Evolutionary conservation across 2,329 filamentous ascomycete genomes (phyloP), one percentile per base, ranked within the genome.

Genomic region (Fusarium sp.): DNA sequence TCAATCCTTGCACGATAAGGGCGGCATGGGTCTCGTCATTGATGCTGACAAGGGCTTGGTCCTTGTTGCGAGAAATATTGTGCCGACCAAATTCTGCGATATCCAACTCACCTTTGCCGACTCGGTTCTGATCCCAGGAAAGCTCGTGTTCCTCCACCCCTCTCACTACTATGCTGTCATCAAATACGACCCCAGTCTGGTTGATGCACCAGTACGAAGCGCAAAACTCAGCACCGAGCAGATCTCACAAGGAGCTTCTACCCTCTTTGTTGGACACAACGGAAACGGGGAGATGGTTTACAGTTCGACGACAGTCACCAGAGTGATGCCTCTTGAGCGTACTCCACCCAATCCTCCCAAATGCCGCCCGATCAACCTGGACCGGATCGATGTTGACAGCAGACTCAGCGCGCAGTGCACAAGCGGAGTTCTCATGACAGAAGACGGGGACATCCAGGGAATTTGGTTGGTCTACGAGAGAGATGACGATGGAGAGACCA

Each of bases 21-120:
- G 94, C 83, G 96, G 96, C 1, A 98, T 98, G 87, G 96, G 96
- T 37, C 86, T 99, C 38, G 96, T 99, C 7, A 93, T 99, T 69
- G 96, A 99, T 82, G 96, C 96, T 0, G 94, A 97, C 66, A 95
- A 98, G 84, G 96, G 96, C 20, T 88, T 98, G 18, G 96, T 98
- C 5, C 90, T 98, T 65, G 95, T 98, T 57, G 98, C 96, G 1
- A 87, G 96, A 80, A 96, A 96, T 1, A 93, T 98, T 70, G 93
- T 99, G 14, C 96, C 96, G 1, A 98, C 98, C 78, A 95, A 98
- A 81, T 89, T 99, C 22, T 98, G 96, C 83, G 96, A 99, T 80
- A 97, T 99, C 74, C 94, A 93, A 45, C 90, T 99, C 75, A 98
- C 96, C 6, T 96, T 99, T 77, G 96, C 96, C n/a, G 96, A 98